phyloP scores from a whole-genome alignment of 2,329 filamentous ascomycete species.

The Fusarium sp. region DNA sequence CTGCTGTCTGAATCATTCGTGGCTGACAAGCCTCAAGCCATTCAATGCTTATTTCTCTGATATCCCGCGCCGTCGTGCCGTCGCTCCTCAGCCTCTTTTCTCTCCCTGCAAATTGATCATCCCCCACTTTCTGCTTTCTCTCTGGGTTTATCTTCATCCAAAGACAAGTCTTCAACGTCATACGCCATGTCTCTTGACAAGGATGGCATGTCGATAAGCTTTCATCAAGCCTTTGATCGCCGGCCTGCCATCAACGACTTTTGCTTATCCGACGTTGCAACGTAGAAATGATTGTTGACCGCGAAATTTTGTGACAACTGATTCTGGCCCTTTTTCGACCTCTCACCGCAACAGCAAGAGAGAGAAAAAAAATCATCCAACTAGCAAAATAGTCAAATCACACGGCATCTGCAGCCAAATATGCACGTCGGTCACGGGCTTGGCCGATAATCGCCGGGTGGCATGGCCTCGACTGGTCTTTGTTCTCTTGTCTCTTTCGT shows the following conservation, averaged over 20 bases:
- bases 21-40: constrained; percentile 16
- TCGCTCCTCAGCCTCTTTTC: constrained; percentile 16
- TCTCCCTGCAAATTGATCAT: not conserved
- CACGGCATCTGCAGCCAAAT: constrained; percentile 32
- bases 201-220: constrained; percentile 26
- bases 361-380: constrained; percentile 1
- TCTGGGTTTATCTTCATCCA: constrained; percentile 12
- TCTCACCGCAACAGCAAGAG: constrained; percentile 36
- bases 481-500: not conserved
- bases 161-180: constrained; percentile 1
- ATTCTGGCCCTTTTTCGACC: constrained; percentile 1
- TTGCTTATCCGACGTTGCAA: not conserved
- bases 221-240: constrained; percentile 34
- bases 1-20: constrained; percentile 2
- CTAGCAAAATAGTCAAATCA: not conserved
- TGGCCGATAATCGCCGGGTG: constrained; percentile 27
- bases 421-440: constrained; percentile 27
- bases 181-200: constrained; percentile 38
- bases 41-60: not conserved
- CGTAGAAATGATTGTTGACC: not conserved
- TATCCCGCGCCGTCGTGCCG: constrained; percentile 29
- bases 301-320: not conserved
- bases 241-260: constrained; percentile 4
- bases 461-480: constrained; percentile 24
- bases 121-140: not conserved